Evolutionary conservation across 208 protist species (phyloP).

Genomic region (Trypanosoma rangeli): DNA sequence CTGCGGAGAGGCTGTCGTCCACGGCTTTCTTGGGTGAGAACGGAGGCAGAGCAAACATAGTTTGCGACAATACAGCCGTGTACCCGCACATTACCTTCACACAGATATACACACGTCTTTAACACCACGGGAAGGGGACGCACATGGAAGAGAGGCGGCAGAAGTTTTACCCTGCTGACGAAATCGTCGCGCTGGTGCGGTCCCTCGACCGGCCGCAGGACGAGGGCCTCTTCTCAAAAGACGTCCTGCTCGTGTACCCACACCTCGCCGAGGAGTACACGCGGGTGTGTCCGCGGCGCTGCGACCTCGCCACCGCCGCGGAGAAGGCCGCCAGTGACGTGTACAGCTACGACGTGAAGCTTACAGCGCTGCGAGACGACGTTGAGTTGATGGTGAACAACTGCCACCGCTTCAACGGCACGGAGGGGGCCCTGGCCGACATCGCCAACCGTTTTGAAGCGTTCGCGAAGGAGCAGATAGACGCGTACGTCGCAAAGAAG

Average conservation of each 20-base stretch:
- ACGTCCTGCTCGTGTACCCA: slow-evolving; percentile 77
- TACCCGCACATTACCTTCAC: not conserved
- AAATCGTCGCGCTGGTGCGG: slow-evolving; percentile 65
- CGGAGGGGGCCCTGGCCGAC: slow-evolving; percentile 43
- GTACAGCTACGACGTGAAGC: slow-evolving; percentile 61
- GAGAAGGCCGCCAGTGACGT: slow-evolving; percentile 52
- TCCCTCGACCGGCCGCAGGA: slow-evolving; percentile 73
- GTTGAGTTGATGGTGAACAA: slow-evolving; percentile 84
- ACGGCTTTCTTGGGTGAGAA: too few relatives aligned
- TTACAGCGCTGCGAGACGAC: slow-evolving; percentile 58
- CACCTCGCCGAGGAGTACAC: slow-evolving; percentile 72
- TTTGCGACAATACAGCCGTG: not conserved
- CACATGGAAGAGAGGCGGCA: slow-evolving; percentile 11
- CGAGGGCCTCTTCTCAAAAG: slow-evolving; percentile 71
- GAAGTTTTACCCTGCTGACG: slow-evolving; percentile 48
- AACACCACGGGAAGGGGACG: not conserved
- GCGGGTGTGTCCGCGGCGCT: slow-evolving; percentile 68
- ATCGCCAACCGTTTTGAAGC: slow-evolving; percentile 60
- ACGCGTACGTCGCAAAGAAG: slow-evolving; percentile 54
- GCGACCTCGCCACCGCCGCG: slow-evolving; percentile 72
- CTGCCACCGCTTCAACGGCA: slow-evolving; percentile 82
- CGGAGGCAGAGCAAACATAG: too few relatives aligned
- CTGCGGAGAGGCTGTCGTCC: too few relatives aligned
- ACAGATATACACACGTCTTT: not conserved
- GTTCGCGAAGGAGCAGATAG: slow-evolving; percentile 64